Conservation (phyloP, 2,329 filamentous ascomycete genomes). For the Zalaria sp. region DNA sequence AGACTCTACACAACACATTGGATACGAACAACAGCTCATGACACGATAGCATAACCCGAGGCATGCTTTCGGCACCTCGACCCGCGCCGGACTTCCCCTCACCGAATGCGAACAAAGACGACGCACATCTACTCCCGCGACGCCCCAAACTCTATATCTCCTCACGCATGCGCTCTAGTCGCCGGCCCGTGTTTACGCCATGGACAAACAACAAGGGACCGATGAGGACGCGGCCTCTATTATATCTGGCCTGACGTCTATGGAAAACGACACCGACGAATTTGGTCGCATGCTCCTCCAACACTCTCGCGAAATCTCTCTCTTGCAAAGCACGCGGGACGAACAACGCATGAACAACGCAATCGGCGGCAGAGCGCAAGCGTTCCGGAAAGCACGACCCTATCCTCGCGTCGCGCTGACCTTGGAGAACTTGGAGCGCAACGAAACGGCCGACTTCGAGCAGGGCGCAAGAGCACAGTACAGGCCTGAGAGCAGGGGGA, state of each 20-base stretch:
- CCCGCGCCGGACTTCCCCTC: too few species aligned
- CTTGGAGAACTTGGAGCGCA: slow-evolving; percentile 28
- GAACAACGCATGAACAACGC: slow-evolving; percentile 24
- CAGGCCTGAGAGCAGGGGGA: slow-evolving; percentile 11
- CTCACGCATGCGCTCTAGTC: background rate
- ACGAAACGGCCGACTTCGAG: background rate
- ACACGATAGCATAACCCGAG: too few species aligned
- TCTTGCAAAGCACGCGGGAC: slow-evolving; percentile 15
- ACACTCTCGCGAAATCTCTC: slow-evolving; percentile 14
- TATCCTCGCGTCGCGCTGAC: slow-evolving; percentile 25
- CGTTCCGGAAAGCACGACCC: slow-evolving; percentile 29
- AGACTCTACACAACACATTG: background rate
- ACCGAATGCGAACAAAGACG: too few species aligned
- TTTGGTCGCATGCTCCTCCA: slow-evolving; percentile 31
- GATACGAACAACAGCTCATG: too few species aligned
- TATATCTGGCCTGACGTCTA: slow-evolving; percentile 21
- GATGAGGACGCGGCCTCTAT: slow-evolving; percentile 12
- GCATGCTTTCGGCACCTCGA: too few species aligned
- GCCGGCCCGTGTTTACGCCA: too few species aligned
- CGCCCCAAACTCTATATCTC: background rate
- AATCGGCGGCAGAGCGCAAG: slow-evolving; percentile 15
- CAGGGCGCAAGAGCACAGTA: background rate
- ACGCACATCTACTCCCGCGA: background rate
- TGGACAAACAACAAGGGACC: too few species aligned
- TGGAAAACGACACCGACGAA: slow-evolving; percentile 31